Percentiles rank a stretch among this genome's conserved stretches.
These are phyloP conservation scores for Pythium aquatile DNA, from an alignment of 352 stramenopile genomes.

Conservation along the genomic window DNA sequence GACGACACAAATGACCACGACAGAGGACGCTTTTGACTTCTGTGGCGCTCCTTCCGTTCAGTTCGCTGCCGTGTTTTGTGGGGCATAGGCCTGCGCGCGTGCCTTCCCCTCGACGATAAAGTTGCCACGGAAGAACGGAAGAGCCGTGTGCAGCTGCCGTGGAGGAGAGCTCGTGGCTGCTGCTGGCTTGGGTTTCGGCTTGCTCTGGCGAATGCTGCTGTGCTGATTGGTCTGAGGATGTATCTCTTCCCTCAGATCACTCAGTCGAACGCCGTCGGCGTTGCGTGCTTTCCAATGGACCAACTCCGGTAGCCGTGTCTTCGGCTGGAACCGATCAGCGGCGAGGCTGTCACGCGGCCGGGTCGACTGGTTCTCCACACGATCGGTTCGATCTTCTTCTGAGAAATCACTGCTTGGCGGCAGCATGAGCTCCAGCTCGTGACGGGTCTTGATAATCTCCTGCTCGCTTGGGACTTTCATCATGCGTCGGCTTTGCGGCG, in stretches of 20 bases:
- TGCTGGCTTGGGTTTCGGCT: constrained; percentile 20
- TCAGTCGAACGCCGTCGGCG: constrained; percentile 1
- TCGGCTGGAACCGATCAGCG: neutral
- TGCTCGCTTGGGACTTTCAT: constrained; percentile 26
- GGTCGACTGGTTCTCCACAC: neutral
- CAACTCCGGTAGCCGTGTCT: constrained; percentile 18
- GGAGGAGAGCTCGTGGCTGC: neutral
- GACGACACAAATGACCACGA: neutral
- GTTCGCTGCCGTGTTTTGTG: neutral
- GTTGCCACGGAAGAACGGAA: constrained; percentile 75
- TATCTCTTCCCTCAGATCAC: neutral
- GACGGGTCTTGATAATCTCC: constrained; percentile 28
- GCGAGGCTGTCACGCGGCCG: neutral
- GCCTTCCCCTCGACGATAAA: constrained; percentile 57
- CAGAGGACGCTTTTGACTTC: neutral
- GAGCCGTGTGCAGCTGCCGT: constrained; percentile 14
- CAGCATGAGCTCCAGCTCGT: constrained; percentile 19
- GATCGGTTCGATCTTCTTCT: constrained; percentile 24
- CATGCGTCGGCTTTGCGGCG: constrained; percentile 16
- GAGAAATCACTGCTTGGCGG: constrained; percentile 4
- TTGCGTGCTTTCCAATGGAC: constrained; percentile 15
- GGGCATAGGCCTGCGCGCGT: constrained; percentile 20
- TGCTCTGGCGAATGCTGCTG: neutral
- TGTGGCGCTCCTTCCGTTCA: neutral
- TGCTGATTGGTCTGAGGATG: constrained; percentile 3